Evolutionary conservation across 805 yeast genomes (phyloP).

Genomic region (Candida manassasensis): DNA sequence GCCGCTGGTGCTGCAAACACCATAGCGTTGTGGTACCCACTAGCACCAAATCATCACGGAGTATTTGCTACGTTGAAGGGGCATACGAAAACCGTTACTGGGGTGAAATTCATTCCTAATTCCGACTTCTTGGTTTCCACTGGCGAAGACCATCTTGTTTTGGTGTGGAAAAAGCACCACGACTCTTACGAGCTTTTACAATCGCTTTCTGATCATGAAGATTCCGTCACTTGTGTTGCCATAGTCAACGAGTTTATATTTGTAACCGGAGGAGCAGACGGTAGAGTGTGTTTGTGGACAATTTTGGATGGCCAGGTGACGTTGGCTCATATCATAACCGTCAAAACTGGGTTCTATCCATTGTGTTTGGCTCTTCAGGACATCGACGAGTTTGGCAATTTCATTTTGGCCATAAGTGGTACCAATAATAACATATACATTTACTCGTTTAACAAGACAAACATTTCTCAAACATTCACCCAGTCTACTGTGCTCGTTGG

Average conservation of each 20-base stretch:
- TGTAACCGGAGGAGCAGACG: constrained; percentile 62
- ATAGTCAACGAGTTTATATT: constrained; percentile 37
- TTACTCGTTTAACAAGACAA: constrained; percentile 35
- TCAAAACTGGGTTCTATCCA: constrained; percentile 44
- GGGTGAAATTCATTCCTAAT: constrained; percentile 50
- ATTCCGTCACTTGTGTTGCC: constrained; percentile 54
- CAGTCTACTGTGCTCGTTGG: constrained; percentile 64
- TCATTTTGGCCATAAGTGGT: constrained; percentile 68
- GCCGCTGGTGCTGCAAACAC: constrained; percentile 71
- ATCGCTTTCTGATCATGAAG: constrained; percentile 35
- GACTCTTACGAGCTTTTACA: constrained; percentile 25
- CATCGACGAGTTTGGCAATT: constrained; percentile 27
- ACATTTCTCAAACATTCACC: constrained; percentile 16
- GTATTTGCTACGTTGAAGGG: constrained; percentile 53
- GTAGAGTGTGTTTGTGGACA: constrained; percentile 51
- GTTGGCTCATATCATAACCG: constrained; percentile 26
- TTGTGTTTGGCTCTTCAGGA: constrained; percentile 30
- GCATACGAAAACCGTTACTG: constrained; percentile 60
- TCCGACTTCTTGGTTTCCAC: constrained; percentile 51
- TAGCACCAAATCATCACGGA: constrained; percentile 38
- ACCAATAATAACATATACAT: constrained; percentile 53
- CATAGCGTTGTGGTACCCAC: constrained; percentile 68
- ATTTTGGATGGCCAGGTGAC: constrained; percentile 16
- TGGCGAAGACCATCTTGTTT: constrained; percentile 61
- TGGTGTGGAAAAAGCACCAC: constrained; percentile 48